phyloP scores from a whole-genome alignment of 495 filamentous ascomycete species.

The Neurospora intermedia region DNA sequence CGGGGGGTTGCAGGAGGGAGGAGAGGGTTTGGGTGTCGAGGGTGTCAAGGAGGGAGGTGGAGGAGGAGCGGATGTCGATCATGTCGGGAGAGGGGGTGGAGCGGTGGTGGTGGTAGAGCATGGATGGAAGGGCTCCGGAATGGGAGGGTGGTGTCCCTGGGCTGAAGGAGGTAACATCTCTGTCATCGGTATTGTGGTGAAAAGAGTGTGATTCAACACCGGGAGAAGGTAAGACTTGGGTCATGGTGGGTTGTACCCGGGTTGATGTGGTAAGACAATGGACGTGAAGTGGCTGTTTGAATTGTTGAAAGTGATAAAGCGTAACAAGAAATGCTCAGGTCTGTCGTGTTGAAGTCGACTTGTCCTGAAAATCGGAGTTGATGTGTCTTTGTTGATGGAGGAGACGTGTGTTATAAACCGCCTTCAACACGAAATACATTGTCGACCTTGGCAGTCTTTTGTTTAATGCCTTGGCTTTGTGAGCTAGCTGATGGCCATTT shows the following conservation, averaged over 20 bases:
- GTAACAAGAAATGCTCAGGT: not conserved
- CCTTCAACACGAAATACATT: not conserved
- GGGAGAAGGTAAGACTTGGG: not conserved
- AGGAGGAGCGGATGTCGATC: not conserved
- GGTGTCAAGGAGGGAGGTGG: not conserved
- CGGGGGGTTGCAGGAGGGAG: not conserved
- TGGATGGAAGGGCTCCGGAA: not conserved
- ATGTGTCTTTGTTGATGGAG: not conserved
- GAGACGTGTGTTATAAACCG: not conserved
- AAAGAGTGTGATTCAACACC: not conserved
- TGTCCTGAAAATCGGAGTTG: not conserved
- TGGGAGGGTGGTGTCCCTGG: not conserved
- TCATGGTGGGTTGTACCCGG: not conserved
- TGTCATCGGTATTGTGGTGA: not conserved
- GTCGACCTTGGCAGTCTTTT: not conserved
- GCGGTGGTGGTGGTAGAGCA: not conserved
- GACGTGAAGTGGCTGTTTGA: not conserved
- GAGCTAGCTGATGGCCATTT: not conserved
- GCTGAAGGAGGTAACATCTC: not conserved
- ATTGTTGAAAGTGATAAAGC: not conserved
- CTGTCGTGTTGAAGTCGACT: not conserved
- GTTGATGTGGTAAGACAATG: not conserved
- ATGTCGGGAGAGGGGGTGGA: not conserved
- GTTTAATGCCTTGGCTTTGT: not conserved
- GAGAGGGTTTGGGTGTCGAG: conserved; percentile 1